phyloP scores from a whole-genome alignment of 169 alveolate genomes.

The Cryptosporidium felis region DNA sequence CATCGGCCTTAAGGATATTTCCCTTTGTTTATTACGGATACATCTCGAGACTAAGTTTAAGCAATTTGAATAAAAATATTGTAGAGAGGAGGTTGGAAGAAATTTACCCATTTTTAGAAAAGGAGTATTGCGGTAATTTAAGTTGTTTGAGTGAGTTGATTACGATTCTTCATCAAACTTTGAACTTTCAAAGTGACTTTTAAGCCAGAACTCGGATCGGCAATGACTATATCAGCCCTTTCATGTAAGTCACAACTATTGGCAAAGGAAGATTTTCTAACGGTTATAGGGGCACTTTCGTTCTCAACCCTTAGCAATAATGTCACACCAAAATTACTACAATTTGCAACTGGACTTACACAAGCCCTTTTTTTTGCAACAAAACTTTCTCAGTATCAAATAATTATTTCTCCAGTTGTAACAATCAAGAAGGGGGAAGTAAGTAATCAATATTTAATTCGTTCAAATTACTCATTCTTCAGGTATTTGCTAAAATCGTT shows the following conservation, averaged over 20 bases:
- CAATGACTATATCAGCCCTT: slow-evolving; percentile 23
- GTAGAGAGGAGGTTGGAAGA: slow-evolving; percentile 54
- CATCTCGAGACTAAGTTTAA: slow-evolving; percentile 62
- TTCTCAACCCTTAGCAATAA: slow-evolving; percentile 44
- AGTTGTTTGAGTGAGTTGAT: slow-evolving; percentile 46
- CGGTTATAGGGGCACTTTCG: slow-evolving; percentile 36
- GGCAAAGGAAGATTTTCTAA: background rate
- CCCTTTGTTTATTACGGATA: slow-evolving; percentile 69
- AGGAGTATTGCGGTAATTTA: background rate
- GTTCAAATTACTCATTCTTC: background rate
- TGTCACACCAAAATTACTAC: slow-evolving; percentile 19
- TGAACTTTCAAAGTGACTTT: slow-evolving; percentile 14
- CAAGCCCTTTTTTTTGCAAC: slow-evolving; percentile 37
- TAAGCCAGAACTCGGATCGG: slow-evolving; percentile 18
- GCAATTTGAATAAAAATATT: slow-evolving; percentile 2
- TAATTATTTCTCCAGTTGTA: slow-evolving; percentile 24
- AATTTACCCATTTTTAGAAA: slow-evolving; percentile 45
- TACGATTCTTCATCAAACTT: background rate
- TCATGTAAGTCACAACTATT: slow-evolving; percentile 42
- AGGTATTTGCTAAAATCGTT: slow-evolving; percentile 33
- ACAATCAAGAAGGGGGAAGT: slow-evolving; percentile 22
- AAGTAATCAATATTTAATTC: background rate
- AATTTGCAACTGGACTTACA: slow-evolving; percentile 36
- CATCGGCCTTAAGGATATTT: slow-evolving; percentile 24
- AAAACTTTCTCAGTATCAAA: slow-evolving; percentile 3